Conservation (phyloP, 805 yeast genomes). For the Sugiyamaella marilandica region DNA sequence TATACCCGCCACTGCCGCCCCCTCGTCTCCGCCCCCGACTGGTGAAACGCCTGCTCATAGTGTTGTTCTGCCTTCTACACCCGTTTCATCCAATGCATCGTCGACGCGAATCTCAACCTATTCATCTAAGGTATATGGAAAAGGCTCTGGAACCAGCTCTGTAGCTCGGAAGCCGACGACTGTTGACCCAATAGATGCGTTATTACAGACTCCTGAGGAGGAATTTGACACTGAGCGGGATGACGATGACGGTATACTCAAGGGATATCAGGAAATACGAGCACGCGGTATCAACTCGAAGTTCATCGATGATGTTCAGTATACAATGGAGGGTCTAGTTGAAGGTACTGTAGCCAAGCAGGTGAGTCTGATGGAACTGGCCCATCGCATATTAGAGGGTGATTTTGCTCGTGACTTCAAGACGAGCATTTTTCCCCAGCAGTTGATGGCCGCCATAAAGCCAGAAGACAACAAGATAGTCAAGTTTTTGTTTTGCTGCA, state of each 20-base stretch:
- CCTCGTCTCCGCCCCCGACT: too few species aligned
- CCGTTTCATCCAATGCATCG: too few species aligned
- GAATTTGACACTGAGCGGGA: neutral
- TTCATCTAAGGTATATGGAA: neutral
- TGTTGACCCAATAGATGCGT: neutral
- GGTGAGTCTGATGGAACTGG: conserved; percentile 16
- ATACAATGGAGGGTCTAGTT: conserved; percentile 15
- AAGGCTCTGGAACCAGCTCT: neutral
- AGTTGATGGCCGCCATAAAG: conserved; percentile 7
- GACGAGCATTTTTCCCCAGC: conserved; percentile 11
- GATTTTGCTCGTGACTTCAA: conserved; percentile 16
- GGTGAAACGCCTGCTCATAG: too few species aligned
- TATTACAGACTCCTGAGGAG: neutral
- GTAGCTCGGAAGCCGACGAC: neutral
- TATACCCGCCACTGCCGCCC: too few species aligned
- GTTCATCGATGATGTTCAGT: conserved; percentile 13
- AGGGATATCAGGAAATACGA: conserved; percentile 13
- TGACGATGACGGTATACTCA: neutral
- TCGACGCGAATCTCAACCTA: neutral
- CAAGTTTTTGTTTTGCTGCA: conserved; percentile 12
- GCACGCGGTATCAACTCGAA: conserved; percentile 16
- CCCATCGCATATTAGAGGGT: conserved; percentile 4
- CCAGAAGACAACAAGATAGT: conserved; percentile 7
- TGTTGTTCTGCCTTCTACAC: too few species aligned
- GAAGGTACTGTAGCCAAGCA: conserved; percentile 4